These are phyloP conservation scores for Stagonosporopsis cucurbitacearum DNA, from an alignment of 2,329 filamentous ascomycete species.

Conservation along the genomic window DNA sequence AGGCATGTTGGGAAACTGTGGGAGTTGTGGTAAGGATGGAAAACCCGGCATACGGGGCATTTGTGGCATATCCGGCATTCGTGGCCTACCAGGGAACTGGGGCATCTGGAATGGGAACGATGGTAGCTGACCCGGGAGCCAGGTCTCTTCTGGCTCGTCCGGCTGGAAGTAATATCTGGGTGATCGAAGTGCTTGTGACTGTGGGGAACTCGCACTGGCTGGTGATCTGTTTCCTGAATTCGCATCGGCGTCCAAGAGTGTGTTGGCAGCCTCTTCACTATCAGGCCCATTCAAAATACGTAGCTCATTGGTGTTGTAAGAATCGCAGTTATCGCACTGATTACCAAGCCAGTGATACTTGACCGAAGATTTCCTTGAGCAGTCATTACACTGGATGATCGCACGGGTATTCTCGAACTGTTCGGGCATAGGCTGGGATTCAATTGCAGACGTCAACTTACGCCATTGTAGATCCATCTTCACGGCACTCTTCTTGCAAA, in stretches of 20 bases:
- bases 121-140: constrained; percentile 46
- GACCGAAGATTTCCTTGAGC: constrained; percentile 83
- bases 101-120: constrained; percentile 48
- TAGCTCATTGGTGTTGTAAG: constrained; percentile 60
- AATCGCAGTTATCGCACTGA: constrained; percentile 73
- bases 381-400: constrained; percentile 92
- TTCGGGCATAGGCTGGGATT: constrained; percentile 86
- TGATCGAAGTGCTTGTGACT: constrained; percentile 41
- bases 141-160: constrained; percentile 47
- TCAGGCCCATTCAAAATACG: constrained; percentile 51
- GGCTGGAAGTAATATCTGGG: constrained; percentile 48
- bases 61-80: constrained; percentile 38
- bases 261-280: constrained; percentile 45
- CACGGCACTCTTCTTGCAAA: constrained; percentile 94
- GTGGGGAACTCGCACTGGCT: constrained; percentile 41
- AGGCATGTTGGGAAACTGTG: constrained; percentile 41
- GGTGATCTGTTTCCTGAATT: constrained; percentile 37
- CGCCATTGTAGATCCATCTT: constrained; percentile 98
- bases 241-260: constrained; percentile 39
- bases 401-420: constrained; percentile 82
- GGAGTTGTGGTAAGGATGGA: constrained; percentile 40
- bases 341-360: constrained; percentile 93
- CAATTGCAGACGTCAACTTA: constrained; percentile 85
- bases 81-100: constrained; percentile 41
- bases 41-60: constrained; percentile 43